Evolutionary conservation across 129 eudicot genomes (phyloP).

Genomic region (Escallonia herrerae): DNA sequence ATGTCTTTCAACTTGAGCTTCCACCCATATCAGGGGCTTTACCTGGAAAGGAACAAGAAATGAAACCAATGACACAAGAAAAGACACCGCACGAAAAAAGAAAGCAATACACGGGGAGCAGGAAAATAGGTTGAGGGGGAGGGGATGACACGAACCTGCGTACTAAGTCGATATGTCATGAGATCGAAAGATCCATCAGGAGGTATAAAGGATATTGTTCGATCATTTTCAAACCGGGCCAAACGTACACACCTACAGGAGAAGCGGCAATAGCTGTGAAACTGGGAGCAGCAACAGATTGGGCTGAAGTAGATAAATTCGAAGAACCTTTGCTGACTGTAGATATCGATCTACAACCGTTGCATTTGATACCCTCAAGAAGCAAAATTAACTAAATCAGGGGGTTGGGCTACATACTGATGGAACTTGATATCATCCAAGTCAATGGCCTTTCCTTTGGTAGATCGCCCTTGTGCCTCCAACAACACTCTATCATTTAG

Average conservation of each 20-base stretch:
- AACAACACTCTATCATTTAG: constrained; percentile 86
- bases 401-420: constrained; percentile 52
- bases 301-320: not conserved
- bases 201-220: constrained; percentile 93
- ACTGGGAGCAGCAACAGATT: not conserved
- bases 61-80: not conserved
- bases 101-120: not conserved
- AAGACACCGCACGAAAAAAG: not conserved
- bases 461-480: constrained; percentile 92
- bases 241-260: constrained; percentile 85
- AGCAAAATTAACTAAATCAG: not conserved
- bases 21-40: constrained; percentile 98
- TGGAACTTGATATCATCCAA: constrained; percentile 97
- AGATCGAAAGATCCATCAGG: constrained; percentile 99
- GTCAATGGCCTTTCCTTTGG: constrained; percentile 96
- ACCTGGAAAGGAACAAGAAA: constrained; percentile 41
- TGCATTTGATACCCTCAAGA: constrained; percentile 8
- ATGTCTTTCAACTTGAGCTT: constrained; percentile 96
- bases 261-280: constrained; percentile 1
- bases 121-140: not conserved
- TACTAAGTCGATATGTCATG: constrained; percentile 97
- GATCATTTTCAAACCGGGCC: constrained; percentile 97
- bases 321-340: not conserved
- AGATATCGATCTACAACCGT: not conserved
- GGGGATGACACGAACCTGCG: constrained; percentile 52